Conservation (phyloP, 805 yeast species). For the Cyberlindnera xylosilytica region DNA sequence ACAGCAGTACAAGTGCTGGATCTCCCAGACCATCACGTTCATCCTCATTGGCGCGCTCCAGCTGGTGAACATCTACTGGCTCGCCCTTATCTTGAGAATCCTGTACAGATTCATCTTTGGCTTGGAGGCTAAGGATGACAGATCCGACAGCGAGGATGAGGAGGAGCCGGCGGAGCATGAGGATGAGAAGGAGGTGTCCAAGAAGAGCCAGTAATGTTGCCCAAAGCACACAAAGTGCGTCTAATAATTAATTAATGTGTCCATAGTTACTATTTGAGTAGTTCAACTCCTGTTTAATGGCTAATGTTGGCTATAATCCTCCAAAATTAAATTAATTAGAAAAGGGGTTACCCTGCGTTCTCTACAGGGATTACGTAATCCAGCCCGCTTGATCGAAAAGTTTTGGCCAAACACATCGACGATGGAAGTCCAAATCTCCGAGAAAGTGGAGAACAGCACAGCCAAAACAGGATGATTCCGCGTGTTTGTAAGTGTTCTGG, state of each 20-base stretch:
- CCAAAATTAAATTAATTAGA: too few species aligned
- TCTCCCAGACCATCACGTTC: constrained; percentile 89
- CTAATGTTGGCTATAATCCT: too few species aligned
- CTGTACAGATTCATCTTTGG: constrained; percentile 68
- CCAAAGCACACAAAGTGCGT: too few species aligned
- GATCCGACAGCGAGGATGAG: constrained; percentile 20
- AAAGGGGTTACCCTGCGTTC: too few species aligned
- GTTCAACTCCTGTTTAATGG: too few species aligned
- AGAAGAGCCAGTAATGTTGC: constrained; percentile 8
- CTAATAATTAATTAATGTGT: not conserved
- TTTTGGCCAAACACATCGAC: too few species aligned
- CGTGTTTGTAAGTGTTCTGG: not conserved
- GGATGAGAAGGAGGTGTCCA: not conserved
- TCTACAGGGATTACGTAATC: too few species aligned
- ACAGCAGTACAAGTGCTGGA: constrained; percentile 95
- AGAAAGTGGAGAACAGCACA: too few species aligned
- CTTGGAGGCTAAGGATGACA: constrained; percentile 61
- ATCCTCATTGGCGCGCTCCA: constrained; percentile 75
- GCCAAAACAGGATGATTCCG: not conserved
- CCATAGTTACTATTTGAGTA: too few species aligned
- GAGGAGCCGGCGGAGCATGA: constrained; percentile 10
- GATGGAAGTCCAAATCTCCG: too few species aligned
- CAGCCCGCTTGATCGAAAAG: too few species aligned
- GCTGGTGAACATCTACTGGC: constrained; percentile 85
- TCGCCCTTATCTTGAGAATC: constrained; percentile 75